phyloP scores from a whole-genome alignment of 768 basidiomycete species.

The Collybia sordida region DNA sequence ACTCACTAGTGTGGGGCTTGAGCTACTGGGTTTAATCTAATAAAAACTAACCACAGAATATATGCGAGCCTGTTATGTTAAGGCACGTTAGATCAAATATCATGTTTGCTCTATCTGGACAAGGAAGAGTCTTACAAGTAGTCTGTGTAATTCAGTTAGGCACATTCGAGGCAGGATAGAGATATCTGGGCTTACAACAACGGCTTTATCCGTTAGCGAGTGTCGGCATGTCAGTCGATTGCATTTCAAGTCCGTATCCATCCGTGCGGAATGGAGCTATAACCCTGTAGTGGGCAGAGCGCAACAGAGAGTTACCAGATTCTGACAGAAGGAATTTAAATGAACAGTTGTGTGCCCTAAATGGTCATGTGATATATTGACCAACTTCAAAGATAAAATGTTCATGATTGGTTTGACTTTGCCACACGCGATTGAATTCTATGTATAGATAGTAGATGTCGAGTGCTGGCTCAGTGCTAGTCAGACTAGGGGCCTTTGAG shows the following conservation, averaged over 20 bases:
- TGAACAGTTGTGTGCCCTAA: no score
- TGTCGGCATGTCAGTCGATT: conserved; percentile 78
- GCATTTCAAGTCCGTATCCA: conserved; percentile 79
- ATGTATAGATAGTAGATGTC: no score
- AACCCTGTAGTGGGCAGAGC: no score
- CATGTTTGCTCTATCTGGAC: conserved; percentile 25
- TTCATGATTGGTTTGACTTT: no score
- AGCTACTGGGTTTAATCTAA: neutral
- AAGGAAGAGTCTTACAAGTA: conserved; percentile 20
- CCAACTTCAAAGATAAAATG: no score
- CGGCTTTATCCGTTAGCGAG: conserved; percentile 72
- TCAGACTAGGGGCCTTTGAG: no score
- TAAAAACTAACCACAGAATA: conserved; percentile 67
- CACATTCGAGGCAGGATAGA: neutral
- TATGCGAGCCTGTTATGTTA: conserved; percentile 66
- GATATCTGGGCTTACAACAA: conserved; percentile 60
- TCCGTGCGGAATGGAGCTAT: no score
- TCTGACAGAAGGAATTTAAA: no score
- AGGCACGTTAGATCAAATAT: conserved; percentile 10
- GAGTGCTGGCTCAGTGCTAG: no score
- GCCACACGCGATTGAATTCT: no score
- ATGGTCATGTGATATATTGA: no score
- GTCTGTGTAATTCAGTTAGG: conserved; percentile 10
- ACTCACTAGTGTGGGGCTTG: neutral
- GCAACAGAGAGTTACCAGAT: no score